phyloP scores from a whole-genome alignment of 75 land plant genomes.

The Cupressus sempervirens region DNA sequence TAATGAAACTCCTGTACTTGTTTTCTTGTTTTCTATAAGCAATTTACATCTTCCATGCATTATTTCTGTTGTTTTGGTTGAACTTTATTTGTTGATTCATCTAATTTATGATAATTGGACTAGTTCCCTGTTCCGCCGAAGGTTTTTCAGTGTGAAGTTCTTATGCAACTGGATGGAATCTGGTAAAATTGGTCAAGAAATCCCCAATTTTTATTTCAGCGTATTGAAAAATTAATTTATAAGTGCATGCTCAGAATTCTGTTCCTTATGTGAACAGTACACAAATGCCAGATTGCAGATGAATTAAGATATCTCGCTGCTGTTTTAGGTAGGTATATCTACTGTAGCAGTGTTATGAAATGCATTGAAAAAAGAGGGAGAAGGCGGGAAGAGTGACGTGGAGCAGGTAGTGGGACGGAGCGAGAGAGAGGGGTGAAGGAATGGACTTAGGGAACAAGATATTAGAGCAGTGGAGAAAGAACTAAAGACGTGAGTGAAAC shows the following conservation, averaged over 20 bases:
- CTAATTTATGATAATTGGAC: not conserved
- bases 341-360: not conserved
- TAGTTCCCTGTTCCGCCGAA: not conserved
- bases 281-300: not conserved
- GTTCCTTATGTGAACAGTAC: not conserved
- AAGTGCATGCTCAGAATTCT: not conserved
- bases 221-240: not conserved
- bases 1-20: no score
- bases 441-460: no score
- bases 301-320: not conserved
- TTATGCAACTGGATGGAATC: not conserved
- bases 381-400: no score
- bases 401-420: no score
- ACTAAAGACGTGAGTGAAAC: no score
- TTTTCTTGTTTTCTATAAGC: not conserved
- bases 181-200: not conserved
- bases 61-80: not conserved
- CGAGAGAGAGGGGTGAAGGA: no score
- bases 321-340: not conserved
- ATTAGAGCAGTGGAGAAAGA: no score
- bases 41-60: not conserved
- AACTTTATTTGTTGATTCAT: not conserved
- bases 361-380: not conserved
- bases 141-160: not conserved
- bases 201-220: not conserved